Conservation (phyloP, 345 rosid species). For the Angophora floribunda region DNA sequence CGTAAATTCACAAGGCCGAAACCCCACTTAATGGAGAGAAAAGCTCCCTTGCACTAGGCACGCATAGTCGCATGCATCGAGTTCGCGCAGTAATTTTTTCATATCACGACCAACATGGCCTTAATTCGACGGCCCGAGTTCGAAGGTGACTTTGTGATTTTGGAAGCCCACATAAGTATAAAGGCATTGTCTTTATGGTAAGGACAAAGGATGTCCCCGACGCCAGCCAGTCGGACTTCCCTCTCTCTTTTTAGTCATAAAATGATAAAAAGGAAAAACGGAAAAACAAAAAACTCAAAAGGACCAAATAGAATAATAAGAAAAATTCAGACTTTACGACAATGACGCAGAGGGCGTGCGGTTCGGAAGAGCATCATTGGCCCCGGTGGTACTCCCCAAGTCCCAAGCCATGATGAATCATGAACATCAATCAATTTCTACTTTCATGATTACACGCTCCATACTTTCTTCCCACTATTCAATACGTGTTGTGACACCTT, state of each 20-base stretch:
- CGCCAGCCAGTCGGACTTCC: not conserved
- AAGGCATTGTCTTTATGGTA: not conserved
- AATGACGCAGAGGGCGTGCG: conserved; percentile 11
- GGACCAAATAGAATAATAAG: not conserved
- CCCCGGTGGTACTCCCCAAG: conserved; percentile 37
- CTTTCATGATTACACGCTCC: conserved; percentile 57
- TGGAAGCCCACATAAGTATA: not conserved
- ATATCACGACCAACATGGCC: not conserved
- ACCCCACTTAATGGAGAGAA: not conserved
- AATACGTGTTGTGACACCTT: not conserved
- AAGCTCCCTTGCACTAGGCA: not conserved
- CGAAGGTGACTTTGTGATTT: not conserved
- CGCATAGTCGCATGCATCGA: not conserved
- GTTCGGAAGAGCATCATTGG: conserved; percentile 20
- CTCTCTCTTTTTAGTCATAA: not conserved
- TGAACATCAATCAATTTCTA: conserved; percentile 77
- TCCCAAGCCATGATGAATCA: conserved; percentile 73
- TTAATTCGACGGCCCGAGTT: not conserved
- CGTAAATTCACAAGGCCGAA: not conserved
- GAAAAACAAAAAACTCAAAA: not conserved
- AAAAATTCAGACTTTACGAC: not conserved
- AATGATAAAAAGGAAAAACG: not conserved
- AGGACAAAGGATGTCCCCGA: not conserved
- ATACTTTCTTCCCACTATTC: conserved; percentile 33
- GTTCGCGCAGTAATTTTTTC: not conserved